A percentile compares a stretch with the other conserved stretches of the same genome.
These are phyloP conservation scores for Berkeleyomyces rouxiae DNA, from an alignment of 2,329 filamentous ascomycete genomes.

Conservation along the genomic window DNA sequence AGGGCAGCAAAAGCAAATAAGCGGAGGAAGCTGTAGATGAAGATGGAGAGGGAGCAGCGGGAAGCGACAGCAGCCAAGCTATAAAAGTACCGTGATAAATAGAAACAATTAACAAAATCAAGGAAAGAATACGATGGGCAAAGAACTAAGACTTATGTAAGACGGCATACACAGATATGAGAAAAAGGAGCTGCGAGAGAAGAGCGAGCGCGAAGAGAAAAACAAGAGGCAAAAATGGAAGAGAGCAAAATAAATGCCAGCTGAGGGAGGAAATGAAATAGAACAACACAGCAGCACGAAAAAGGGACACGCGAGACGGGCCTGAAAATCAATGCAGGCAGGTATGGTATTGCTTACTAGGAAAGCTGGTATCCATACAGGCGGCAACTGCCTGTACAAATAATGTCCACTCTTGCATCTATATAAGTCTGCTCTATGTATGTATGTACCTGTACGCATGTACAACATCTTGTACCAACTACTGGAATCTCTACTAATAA, in stretches of 20 bases:
- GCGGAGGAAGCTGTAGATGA: background rate
- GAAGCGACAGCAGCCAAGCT: background rate
- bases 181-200: background rate
- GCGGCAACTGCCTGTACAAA: no score
- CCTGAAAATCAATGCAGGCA: background rate
- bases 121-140: background rate
- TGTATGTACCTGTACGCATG: background rate
- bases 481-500: no score
- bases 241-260: background rate
- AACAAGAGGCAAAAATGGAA: no score
- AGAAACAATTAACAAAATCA: background rate
- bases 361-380: no score
- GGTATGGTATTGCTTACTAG: background rate
- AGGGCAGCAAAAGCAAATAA: background rate
- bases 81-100: background rate
- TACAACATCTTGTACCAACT: background rate
- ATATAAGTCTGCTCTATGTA: background rate
- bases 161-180: background rate
- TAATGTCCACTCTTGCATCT: background rate
- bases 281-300: background rate
- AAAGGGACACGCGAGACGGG: conserved; percentile 2
- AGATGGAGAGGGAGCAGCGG: background rate
- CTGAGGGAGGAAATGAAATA: background rate
- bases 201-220: no score
- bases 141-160: background rate